A percentile compares a stretch with the other conserved stretches of the same genome.
Evolutionary conservation across 2,329 filamentous ascomycete species (phyloP).

Genomic region (Phyllosticta ampelicida): DNA sequence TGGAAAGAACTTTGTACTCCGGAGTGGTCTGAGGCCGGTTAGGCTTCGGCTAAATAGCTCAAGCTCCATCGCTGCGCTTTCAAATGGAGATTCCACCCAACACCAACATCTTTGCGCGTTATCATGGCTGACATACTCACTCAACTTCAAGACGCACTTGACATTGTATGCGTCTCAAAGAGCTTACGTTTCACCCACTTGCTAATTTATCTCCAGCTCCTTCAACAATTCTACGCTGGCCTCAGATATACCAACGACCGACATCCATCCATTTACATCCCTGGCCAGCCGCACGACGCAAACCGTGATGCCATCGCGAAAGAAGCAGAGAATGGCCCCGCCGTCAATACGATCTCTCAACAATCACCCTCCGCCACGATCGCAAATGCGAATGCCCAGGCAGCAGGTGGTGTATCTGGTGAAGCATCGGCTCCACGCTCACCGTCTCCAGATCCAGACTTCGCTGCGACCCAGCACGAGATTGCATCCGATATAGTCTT

Average conservation of each 20-base stretch:
- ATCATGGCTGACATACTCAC: slow-evolving; percentile 66
- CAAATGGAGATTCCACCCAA: not conserved
- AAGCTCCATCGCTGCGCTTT: too few species aligned
- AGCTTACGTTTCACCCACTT: not conserved
- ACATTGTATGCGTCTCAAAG: slow-evolving; percentile 48
- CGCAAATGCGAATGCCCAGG: slow-evolving; percentile 10
- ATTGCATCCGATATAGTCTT: slow-evolving; percentile 65
- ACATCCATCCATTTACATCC: slow-evolving; percentile 32
- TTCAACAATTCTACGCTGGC: slow-evolving; percentile 36
- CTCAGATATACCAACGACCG: slow-evolving; percentile 34
- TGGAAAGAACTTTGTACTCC: not conserved
- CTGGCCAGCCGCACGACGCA: slow-evolving; percentile 31
- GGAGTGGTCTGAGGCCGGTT: not conserved
- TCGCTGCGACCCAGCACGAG: slow-evolving; percentile 39
- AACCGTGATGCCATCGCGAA: slow-evolving; percentile 20
- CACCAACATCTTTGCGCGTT: not conserved
- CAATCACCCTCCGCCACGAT: slow-evolving; percentile 7
- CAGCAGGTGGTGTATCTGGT: not conserved
- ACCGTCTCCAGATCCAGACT: slow-evolving; percentile 4
- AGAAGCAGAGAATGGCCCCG: not conserved
- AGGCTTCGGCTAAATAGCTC: not conserved
- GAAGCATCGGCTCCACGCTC: slow-evolving; percentile 6
- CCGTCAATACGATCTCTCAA: slow-evolving; percentile 13
- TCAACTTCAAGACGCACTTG: slow-evolving; percentile 74
- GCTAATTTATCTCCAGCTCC: slow-evolving; percentile 1